phyloP scores from a whole-genome alignment of 208 protist species.

The Trypanosoma mega region DNA sequence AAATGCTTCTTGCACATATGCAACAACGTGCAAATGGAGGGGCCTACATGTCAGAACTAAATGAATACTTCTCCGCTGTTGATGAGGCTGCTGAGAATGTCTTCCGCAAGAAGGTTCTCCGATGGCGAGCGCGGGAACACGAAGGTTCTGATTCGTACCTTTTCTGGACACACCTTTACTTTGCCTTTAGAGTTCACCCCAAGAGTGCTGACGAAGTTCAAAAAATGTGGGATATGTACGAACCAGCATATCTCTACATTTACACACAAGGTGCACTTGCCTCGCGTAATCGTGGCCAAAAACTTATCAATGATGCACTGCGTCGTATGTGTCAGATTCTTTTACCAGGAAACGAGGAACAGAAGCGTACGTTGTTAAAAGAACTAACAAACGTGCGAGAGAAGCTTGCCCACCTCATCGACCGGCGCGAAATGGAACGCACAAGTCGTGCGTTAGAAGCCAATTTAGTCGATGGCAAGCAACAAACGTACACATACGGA shows the following conservation, averaged over 20 bases:
- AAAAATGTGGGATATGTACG: constrained; percentile 83
- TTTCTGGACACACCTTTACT: constrained; percentile 89
- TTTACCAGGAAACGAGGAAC: constrained; percentile 46
- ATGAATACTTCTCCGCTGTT: constrained; percentile 59
- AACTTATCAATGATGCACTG: constrained; percentile 78
- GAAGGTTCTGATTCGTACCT: constrained; percentile 79
- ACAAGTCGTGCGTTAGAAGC: constrained; percentile 73
- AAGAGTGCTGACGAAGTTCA: constrained; percentile 63
- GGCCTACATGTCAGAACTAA: constrained; percentile 46
- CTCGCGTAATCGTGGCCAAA: constrained; percentile 59
- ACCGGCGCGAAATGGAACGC: constrained; percentile 72
- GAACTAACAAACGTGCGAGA: constrained; percentile 82
- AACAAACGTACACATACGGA: constrained; percentile 76
- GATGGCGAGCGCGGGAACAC: constrained; percentile 71
- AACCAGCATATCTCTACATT: constrained; percentile 79
- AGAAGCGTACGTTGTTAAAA: constrained; percentile 57
- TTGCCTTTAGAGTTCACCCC: constrained; percentile 81
- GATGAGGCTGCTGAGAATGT: constrained; percentile 64
- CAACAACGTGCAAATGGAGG: constrained; percentile 63
- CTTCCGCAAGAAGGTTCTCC: constrained; percentile 73
- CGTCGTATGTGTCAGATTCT: constrained; percentile 86
- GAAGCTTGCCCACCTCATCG: constrained; percentile 77
- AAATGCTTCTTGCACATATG: constrained; percentile 68
- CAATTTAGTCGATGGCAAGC: constrained; percentile 49
- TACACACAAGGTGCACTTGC: constrained; percentile 84